These are phyloP conservation scores for Colletotrichum cuscutae DNA, from an alignment of 2,329 filamentous ascomycete species.

Conservation along the genomic window DNA sequence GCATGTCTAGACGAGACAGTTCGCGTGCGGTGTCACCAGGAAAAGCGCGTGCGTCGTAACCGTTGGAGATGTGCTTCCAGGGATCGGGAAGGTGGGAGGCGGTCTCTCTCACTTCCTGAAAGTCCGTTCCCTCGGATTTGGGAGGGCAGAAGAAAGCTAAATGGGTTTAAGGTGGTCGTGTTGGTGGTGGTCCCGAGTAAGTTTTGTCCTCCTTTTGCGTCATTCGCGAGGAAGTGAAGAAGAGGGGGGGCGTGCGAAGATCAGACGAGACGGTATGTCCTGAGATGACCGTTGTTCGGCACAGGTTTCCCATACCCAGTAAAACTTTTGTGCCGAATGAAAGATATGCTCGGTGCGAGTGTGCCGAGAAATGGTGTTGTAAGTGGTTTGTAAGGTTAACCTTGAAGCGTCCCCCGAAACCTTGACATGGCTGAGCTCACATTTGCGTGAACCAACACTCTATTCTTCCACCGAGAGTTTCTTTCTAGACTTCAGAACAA, in stretches of 20 bases:
- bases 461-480: not conserved
- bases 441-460: not conserved
- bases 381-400: conserved; percentile 15
- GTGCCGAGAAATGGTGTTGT: conserved; percentile 17
- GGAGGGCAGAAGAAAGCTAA: conserved; percentile 9
- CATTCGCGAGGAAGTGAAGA: not conserved
- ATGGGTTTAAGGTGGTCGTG: conserved; percentile 17
- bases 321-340: not conserved
- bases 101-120: not conserved
- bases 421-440: not conserved
- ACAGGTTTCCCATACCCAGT: conserved; percentile 12
- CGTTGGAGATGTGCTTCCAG: not conserved
- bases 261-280: conserved; percentile 15
- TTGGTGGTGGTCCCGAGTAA: not conserved
- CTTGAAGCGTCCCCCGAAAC: not conserved
- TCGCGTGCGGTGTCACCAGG: not conserved
- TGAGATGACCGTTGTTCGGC: conserved; percentile 32
- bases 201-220: conserved; percentile 10
- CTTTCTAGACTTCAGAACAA: not conserved
- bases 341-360: conserved; percentile 14
- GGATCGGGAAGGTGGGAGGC: not conserved
- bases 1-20: conserved; percentile 32
- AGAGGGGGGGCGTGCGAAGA: not conserved
- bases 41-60: not conserved
- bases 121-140: not conserved